phyloP scores from a whole-genome alignment of 495 filamentous ascomycete species.

The Hypoxylon fuscum region DNA sequence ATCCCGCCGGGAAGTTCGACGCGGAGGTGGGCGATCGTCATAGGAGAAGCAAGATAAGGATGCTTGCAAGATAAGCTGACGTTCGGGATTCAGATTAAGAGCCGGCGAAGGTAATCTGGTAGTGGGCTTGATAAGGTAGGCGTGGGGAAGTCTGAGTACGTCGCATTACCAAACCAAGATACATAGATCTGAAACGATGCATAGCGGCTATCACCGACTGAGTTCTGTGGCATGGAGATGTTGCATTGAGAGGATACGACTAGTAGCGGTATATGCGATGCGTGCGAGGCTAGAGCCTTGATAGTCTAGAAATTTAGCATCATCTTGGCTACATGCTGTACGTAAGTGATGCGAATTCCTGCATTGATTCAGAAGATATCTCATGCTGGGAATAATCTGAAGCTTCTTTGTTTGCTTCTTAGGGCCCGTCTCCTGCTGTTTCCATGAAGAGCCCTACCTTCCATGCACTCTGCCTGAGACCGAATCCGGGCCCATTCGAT shows the following conservation, averaged over 20 bases:
- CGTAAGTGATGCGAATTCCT: slow-evolving; percentile 5
- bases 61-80: slow-evolving; percentile 14
- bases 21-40: slow-evolving; percentile 8
- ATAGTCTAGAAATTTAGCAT: slow-evolving; percentile 12
- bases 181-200: slow-evolving; percentile 2
- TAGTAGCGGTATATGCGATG: neutral
- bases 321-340: neutral
- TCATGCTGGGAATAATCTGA: neutral
- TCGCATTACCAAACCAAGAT: slow-evolving; percentile 5
- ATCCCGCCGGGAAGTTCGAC: neutral
- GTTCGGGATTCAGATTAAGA: slow-evolving; percentile 15
- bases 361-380: slow-evolving; percentile 1
- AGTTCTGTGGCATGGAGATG: slow-evolving; percentile 10
- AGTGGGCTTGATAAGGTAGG: slow-evolving; percentile 14
- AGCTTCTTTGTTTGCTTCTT: slow-evolving; percentile 2
- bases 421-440: neutral
- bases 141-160: slow-evolving; percentile 20
- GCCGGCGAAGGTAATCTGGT: slow-evolving; percentile 14
- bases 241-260: slow-evolving; percentile 16
- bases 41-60: slow-evolving; percentile 8
- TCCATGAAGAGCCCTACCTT: slow-evolving; percentile 1
- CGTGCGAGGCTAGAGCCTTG: slow-evolving; percentile 1
- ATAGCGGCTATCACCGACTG: slow-evolving; percentile 5
- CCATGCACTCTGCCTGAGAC: slow-evolving; percentile 1
- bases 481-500: neutral